Conservation (phyloP, 768 basidiomycete genomes). For the Thelephora ganbajun region DNA sequence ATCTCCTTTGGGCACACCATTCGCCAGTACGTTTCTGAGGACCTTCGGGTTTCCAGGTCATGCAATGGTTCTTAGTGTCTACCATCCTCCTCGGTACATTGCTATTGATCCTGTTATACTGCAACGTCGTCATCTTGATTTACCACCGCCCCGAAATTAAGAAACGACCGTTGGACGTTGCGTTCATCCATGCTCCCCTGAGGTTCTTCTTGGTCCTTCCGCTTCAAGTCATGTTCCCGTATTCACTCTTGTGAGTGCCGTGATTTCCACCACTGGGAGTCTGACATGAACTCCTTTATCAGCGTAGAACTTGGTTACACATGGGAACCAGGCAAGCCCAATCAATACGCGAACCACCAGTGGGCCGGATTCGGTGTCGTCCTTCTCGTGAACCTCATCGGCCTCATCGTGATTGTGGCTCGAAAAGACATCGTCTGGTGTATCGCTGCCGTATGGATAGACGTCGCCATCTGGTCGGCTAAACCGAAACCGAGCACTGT, state of each 20-base stretch:
- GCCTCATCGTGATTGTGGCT: constrained; percentile 38
- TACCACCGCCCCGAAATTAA: constrained; percentile 49
- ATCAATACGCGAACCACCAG: constrained; percentile 43
- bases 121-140: constrained; percentile 62
- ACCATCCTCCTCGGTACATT: constrained; percentile 64
- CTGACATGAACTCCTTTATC: background rate
- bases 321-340: constrained; percentile 36
- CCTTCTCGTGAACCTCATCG: constrained; percentile 44
- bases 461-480: constrained; percentile 46
- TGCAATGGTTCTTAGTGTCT: constrained; percentile 63
- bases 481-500: constrained; percentile 52
- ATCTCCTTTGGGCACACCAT: background rate
- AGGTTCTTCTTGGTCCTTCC: constrained; percentile 48
- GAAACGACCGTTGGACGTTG: constrained; percentile 52
- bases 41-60: constrained; percentile 26
- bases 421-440: constrained; percentile 65
- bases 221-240: constrained; percentile 43
- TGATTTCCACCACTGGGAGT: background rate
- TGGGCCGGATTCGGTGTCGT: constrained; percentile 68
- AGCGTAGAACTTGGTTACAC: constrained; percentile 61
- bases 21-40: background rate
- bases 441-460: constrained; percentile 61
- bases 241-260: constrained; percentile 40
- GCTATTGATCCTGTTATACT: constrained; percentile 58
- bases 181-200: constrained; percentile 81